These are phyloP conservation scores for Irpex lacteus DNA, from an alignment of 1,284 basidiomycete species.

Conservation along the genomic window DNA sequence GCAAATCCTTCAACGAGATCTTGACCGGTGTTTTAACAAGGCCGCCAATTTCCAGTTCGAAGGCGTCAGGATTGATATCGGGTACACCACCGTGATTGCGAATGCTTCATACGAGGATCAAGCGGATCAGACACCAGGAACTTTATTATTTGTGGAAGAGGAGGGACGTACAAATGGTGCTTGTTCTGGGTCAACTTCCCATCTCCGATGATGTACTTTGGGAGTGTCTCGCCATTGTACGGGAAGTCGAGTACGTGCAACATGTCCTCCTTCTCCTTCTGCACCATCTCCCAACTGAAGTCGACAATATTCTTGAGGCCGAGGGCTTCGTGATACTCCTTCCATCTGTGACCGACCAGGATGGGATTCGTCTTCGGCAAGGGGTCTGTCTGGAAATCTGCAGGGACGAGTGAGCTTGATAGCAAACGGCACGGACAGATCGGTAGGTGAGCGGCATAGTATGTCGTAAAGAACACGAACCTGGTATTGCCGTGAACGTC, in stretches of 20 bases:
- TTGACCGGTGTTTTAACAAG: slow-evolving; percentile 44
- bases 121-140: neutral
- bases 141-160: too few species aligned
- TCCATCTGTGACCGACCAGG: slow-evolving; percentile 51
- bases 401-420: too few species aligned
- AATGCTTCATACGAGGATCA: slow-evolving; percentile 27
- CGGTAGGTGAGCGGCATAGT: neutral
- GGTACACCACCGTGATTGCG: slow-evolving; percentile 50
- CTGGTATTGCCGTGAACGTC: slow-evolving; percentile 41
- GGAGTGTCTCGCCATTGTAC: slow-evolving; percentile 49
- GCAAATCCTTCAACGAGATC: slow-evolving; percentile 43
- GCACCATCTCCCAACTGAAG: slow-evolving; percentile 51
- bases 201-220: slow-evolving; percentile 37
- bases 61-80: slow-evolving; percentile 41
- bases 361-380: slow-evolving; percentile 52
- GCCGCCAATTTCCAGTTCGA: slow-evolving; percentile 47
- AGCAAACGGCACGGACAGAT: neutral
- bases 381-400: slow-evolving; percentile 50
- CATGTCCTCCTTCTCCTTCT: slow-evolving; percentile 51
- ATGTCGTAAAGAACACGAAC: slow-evolving; percentile 20
- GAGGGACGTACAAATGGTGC: slow-evolving; percentile 42
- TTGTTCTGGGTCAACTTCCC: slow-evolving; percentile 45
- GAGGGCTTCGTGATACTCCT: slow-evolving; percentile 51
- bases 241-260: slow-evolving; percentile 53
- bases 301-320: slow-evolving; percentile 46